Evolutionary conservation across 257 asterid genomes (phyloP).

Genomic region (Petunia axillaris): DNA sequence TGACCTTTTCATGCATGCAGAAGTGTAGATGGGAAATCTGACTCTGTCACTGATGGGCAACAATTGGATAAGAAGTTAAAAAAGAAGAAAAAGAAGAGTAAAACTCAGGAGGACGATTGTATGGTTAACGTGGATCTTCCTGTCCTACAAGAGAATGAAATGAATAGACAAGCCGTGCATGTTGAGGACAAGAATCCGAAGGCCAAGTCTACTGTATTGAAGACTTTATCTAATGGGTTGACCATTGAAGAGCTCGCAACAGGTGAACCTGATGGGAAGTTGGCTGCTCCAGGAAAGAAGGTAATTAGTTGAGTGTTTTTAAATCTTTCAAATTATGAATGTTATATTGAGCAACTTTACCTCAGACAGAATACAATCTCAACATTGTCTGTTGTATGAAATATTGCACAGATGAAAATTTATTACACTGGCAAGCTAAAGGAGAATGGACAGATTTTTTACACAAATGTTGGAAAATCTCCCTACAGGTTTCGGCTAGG

Average conservation of each 20-base stretch:
- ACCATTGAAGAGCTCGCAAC: slow-evolving; percentile 64
- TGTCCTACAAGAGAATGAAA: slow-evolving; percentile 37
- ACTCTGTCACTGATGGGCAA: slow-evolving; percentile 37
- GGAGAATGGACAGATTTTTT: slow-evolving; percentile 60
- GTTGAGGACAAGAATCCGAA: slow-evolving; percentile 35
- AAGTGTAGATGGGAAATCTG: slow-evolving; percentile 32
- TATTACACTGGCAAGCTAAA: slow-evolving; percentile 62
- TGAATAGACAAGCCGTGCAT: slow-evolving; percentile 27
- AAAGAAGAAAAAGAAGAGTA: slow-evolving; percentile 52
- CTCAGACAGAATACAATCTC: not conserved
- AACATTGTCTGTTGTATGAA: slow-evolving; percentile 20
- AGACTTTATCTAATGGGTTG: slow-evolving; percentile 76
- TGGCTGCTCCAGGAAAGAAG: slow-evolving; percentile 70
- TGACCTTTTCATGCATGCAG: slow-evolving; percentile 35
- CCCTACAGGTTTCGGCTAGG: slow-evolving; percentile 70
- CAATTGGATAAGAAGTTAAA: slow-evolving; percentile 47
- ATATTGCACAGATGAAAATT: slow-evolving; percentile 64
- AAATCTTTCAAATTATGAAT: not conserved
- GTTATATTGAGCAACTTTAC: not conserved
- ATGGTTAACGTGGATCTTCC: slow-evolving; percentile 25
- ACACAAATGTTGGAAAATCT: slow-evolving; percentile 54
- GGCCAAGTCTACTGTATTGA: slow-evolving; percentile 32
- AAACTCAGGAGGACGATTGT: slow-evolving; percentile 36
- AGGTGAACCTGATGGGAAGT: slow-evolving; percentile 69
- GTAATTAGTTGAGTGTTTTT: slow-evolving; percentile 38